Base-by-base conservation (phyloP, 2,329 filamentous ascomycete species). In the Colletotrichum spinosum region DNA sequence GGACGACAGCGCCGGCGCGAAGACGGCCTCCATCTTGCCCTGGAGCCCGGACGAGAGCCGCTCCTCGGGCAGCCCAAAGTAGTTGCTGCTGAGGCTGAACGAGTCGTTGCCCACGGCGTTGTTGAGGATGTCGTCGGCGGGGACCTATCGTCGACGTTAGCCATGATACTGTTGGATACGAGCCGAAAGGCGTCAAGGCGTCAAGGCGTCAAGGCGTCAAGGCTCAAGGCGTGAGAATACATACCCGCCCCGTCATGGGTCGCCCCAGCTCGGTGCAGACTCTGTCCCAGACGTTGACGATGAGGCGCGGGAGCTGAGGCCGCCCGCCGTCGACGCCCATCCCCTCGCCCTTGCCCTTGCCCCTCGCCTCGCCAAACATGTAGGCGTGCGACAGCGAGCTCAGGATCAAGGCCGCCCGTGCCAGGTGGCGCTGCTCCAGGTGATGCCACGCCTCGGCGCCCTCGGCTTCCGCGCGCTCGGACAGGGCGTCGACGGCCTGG, bases 121-220 rank as follows among this genome's bases (percentile, higher is more conserved):
- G 39, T 65, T 65, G 35, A 65, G 62, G 35, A 65, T 52, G 35
- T 65, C 62, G 8, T 65, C 62, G 10, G 62, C 62, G 41, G 62
- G 62, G 13, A 65, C 62, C 62, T 65, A 2, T 17, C 15, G 15
- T 17, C 25, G 3, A 44, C n/a, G 50, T 64, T 33, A 64, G 55
- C 49, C 25, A 44, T 15, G 35, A 11, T 52, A 10, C 41, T 46
- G 10, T 42, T 3, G 25, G 44, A 17, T 38, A n/a, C 13, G 17
- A 1, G 15, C 13, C 25, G 25, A 25, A 2, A 25, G 7, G 11
- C 25, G 8, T 12, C 17, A 2, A 17, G 17, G 17, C 17, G 2
- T 2, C 2, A 17, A 17, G 17, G 17, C 17, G 17, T 17, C 2
- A 17, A 17, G 15, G 15, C 12, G n/a, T n/a, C n/a, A n/a, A n/a